Conservation (phyloP, 495 filamentous ascomycete genomes). For the Schizothecium vesticola region DNA sequence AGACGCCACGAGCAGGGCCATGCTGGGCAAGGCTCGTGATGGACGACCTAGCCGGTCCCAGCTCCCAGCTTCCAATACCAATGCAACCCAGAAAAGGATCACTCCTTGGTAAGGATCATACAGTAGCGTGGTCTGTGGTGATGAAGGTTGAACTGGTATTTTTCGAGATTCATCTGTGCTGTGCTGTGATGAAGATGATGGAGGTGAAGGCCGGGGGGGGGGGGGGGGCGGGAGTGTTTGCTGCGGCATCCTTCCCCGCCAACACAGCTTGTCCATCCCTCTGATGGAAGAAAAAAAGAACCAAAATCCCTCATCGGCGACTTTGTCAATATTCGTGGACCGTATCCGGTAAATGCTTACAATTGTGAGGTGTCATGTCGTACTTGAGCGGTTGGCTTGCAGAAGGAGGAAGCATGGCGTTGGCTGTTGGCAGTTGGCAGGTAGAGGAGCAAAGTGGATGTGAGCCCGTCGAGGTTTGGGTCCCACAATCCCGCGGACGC, state of each 20-base stretch:
- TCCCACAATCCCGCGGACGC: background rate
- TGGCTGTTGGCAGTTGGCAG: background rate
- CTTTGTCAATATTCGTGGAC: background rate
- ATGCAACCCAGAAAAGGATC: background rate
- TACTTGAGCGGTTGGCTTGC: background rate
- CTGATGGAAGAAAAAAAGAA: background rate
- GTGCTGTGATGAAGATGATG: background rate
- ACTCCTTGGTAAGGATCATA: background rate
- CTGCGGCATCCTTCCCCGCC: background rate
- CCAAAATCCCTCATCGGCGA: background rate
- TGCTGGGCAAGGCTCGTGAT: background rate
- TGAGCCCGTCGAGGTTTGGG: background rate
- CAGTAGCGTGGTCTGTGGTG: background rate
- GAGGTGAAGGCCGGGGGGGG: background rate
- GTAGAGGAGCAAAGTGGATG: background rate
- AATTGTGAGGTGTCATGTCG: conserved; percentile 1
- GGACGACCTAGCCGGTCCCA: no score
- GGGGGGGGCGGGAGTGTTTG: background rate
- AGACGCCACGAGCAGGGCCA: no score
- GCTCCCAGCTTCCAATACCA: background rate
- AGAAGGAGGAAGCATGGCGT: background rate
- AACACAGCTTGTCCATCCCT: background rate
- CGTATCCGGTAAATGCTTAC: background rate
- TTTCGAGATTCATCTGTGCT: background rate
- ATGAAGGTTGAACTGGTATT: background rate